Evolutionary conservation across 2,329 filamentous ascomycete species (phyloP).

Genomic region (Orbilia oligospora): DNA sequence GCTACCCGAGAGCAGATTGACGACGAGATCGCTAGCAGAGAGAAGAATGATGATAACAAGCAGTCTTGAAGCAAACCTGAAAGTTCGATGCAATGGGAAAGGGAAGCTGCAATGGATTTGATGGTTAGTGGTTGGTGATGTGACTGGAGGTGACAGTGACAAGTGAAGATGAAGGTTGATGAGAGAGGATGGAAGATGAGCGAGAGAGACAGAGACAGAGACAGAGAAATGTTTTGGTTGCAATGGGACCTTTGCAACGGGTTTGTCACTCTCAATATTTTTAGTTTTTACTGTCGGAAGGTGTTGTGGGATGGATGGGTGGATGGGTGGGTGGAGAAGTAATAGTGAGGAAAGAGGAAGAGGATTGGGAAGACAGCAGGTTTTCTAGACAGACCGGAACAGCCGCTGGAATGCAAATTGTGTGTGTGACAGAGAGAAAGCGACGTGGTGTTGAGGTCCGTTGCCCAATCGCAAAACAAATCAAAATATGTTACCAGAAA

Average conservation of each 20-base stretch:
- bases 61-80: not conserved
- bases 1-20: conserved; percentile 19
- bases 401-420: not conserved
- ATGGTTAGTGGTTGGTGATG: not conserved
- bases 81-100: not conserved
- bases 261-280: too few relatives aligned
- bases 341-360: not conserved
- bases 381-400: not conserved
- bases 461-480: conserved; percentile 25
- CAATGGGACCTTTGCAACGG: too few relatives aligned
- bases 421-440: not conserved
- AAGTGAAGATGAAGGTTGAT: conserved; percentile 10
- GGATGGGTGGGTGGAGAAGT: conserved; percentile 59
- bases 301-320: conserved; percentile 60
- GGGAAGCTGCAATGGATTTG: not conserved
- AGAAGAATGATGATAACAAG: not conserved
- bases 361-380: not conserved
- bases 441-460: conserved; percentile 19
- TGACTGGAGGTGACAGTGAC: not conserved
- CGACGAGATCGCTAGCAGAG: conserved; percentile 5
- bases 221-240: too few relatives aligned
- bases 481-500: conserved; percentile 37
- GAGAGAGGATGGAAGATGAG: too few relatives aligned
- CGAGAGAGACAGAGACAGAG: too few relatives aligned
- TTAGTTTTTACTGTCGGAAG: conserved; percentile 9